These are phyloP conservation scores for Cutaneotrichosporon mucoides DNA, from an alignment of 1,284 basidiomycete species.

Conservation along the genomic window DNA sequence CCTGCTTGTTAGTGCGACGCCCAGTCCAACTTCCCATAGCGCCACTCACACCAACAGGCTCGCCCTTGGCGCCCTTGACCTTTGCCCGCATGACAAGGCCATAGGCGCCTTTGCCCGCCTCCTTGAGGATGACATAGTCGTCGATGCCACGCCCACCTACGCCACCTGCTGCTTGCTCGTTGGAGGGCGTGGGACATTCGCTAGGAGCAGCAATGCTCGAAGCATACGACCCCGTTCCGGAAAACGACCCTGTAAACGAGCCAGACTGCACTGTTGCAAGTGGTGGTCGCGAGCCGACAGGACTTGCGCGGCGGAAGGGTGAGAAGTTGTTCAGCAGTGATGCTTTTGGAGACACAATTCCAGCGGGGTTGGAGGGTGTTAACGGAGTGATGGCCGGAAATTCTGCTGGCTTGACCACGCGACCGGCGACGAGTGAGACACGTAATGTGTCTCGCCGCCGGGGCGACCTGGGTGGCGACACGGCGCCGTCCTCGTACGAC, in stretches of 20 bases:
- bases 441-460: conserved; percentile 44
- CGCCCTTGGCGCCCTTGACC: conserved; percentile 68
- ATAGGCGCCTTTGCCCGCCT: conserved; percentile 94
- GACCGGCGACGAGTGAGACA: conserved; percentile 46
- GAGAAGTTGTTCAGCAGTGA: conserved; percentile 46
- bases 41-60: conserved; percentile 67
- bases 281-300: conserved; percentile 2
- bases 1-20: conserved; percentile 39
- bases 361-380: conserved; percentile 23
- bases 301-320: conserved; percentile 31
- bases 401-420: conserved; percentile 44
- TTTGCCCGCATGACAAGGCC: conserved; percentile 88
- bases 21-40: neutral
- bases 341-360: conserved; percentile 1
- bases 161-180: conserved; percentile 38
- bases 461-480: conserved; percentile 33
- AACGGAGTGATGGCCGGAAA: conserved; percentile 36
- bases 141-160: conserved; percentile 47
- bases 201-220: conserved; percentile 43
- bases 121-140: conserved; percentile 65
- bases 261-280: neutral
- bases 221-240: conserved; percentile 23
- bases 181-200: conserved; percentile 37
- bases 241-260: neutral
- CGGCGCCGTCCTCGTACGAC: conserved; percentile 5